A percentile compares a stretch with the other conserved stretches of the same genome.
These are phyloP conservation scores for Albatrellus ellisii DNA, from an alignment of 768 basidiomycete genomes.

Conservation along the genomic window DNA sequence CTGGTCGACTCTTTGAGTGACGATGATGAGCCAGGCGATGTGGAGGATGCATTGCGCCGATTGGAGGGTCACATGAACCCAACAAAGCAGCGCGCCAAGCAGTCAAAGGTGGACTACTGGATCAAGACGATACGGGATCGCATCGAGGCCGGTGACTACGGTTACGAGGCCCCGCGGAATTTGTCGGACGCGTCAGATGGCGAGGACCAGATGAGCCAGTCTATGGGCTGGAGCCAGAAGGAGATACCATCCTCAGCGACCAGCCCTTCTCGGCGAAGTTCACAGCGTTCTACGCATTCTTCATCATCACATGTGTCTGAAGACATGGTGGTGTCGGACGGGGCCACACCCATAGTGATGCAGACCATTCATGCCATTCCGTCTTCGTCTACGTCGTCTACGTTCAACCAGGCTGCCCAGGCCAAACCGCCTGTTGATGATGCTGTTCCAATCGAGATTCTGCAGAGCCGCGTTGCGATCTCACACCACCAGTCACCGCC, in stretches of 20 bases:
- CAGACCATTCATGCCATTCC: neutral
- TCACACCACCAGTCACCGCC: constrained; percentile 18
- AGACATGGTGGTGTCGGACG: constrained; percentile 1
- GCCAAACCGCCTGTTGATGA: constrained; percentile 43
- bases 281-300: constrained; percentile 5
- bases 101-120: constrained; percentile 74
- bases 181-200: constrained; percentile 30
- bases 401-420: constrained; percentile 23
- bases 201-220: constrained; percentile 1
- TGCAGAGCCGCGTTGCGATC: constrained; percentile 40
- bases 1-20: constrained; percentile 60
- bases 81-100: constrained; percentile 54
- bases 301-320: neutral
- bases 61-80: constrained; percentile 83
- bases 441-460: constrained; percentile 52
- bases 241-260: constrained; percentile 7
- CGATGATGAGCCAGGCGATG: constrained; percentile 65
- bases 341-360: constrained; percentile 3
- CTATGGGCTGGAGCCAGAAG: constrained; percentile 1
- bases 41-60: constrained; percentile 66
- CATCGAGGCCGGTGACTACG: constrained; percentile 49
- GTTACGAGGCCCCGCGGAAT: constrained; percentile 45
- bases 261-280: constrained; percentile 4
- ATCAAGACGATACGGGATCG: constrained; percentile 59
- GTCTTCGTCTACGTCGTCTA: neutral